Evolutionary conservation across 352 stramenopile species (phyloP), one percentile per base, ranked within the genome.

Genomic region (Globisporangium orthogonon): DNA sequence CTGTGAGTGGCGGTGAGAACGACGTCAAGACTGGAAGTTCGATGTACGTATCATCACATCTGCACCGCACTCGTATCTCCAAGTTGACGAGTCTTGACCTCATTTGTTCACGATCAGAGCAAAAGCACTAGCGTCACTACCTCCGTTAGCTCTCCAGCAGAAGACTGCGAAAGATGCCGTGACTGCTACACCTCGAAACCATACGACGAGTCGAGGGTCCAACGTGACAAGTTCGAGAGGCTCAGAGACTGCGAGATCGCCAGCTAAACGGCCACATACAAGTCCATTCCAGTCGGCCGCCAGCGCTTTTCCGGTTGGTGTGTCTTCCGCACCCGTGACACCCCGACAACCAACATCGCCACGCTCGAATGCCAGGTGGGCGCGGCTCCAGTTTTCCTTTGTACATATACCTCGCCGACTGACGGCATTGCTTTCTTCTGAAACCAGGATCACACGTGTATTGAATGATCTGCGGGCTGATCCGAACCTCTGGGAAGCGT

Each of bases 391-490:
- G 23, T 15, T 30, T 5, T 17, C 40, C 2, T 13, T 15, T 23
- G 23, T 47, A 14, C 14, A 17, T 17, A 4, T 5, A 43, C 13
- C 37, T 17, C 3, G 56, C 13, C 1, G 17, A 35, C 10, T 28
- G 39, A 14, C 33, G 14, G n/a, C 23, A 4, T 33, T 15, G 30
- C 13, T 47, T 33, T 61, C 31, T 15, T 47, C 37, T 52, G 47
- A 13, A 28, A 1, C 18, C 47, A 90, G 79, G 39, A 83, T 93
- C 52, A 58, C 73, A 9, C 50, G 58, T 10, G 65, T 91, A 14
- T 61, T 93, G 29, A 65, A 67, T 33, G 75, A 90, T 5, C 52
- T 93, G 35, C 78, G 76, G 4, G 48, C 78, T 7, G 78, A 93
- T 60, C 71, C 80, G 18, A 61, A 55, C 1, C 58, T 75, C 15